Evolutionary conservation across 805 yeast genomes (phyloP).

Genomic region (Ascoidea rubescens): DNA sequence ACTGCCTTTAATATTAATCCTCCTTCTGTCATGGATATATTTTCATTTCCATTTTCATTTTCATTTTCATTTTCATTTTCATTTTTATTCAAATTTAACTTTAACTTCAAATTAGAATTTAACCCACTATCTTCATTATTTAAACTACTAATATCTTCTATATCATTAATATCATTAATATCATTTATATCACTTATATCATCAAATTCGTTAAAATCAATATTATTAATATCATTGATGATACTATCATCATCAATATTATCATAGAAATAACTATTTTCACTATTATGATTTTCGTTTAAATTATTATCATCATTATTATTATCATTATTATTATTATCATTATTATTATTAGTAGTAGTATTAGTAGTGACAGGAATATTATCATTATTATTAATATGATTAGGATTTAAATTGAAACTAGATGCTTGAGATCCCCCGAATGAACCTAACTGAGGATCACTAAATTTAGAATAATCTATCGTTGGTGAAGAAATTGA

Average conservation of each 20-base stretch:
- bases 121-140: constrained; percentile 1
- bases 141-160: neutral
- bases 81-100: neutral
- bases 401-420: neutral
- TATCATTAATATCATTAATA: neutral
- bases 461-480: neutral
- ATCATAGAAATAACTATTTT: too few relatives aligned
- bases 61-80: neutral
- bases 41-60: constrained; percentile 20
- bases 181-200: neutral
- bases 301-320: neutral
- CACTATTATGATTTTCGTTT: too few relatives aligned
- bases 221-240: constrained; percentile 1
- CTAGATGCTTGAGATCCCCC: neutral
- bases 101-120: neutral
- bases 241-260: neutral
- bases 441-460: neutral
- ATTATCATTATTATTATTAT: neutral
- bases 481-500: neutral
- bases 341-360: neutral
- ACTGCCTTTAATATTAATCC: constrained; percentile 39
- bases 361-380: neutral
- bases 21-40: constrained; percentile 35
- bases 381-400: neutral
- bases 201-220: neutral